Evolutionary conservation across 2,329 filamentous ascomycete species (phyloP).

Genomic region (Diplodia seriata): DNA sequence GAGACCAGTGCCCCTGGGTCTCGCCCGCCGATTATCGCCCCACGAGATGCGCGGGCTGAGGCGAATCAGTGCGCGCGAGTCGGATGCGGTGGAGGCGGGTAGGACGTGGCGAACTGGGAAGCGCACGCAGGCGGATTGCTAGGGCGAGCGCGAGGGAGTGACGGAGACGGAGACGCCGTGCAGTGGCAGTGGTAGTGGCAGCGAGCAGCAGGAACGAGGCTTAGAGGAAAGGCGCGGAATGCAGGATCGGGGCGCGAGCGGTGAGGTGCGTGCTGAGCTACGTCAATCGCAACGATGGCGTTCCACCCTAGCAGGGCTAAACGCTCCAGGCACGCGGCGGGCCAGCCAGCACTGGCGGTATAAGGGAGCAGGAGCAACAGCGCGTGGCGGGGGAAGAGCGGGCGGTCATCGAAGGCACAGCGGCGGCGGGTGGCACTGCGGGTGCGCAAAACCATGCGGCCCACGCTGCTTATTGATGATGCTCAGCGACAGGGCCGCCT

Average conservation of each 20-base stretch:
- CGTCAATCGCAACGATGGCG: slow-evolving; percentile 26
- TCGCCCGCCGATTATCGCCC: slow-evolving; percentile 25
- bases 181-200: background rate
- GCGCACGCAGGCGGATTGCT: background rate
- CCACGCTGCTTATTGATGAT: slow-evolving; percentile 29
- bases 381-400: background rate
- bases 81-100: background rate
- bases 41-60: slow-evolving; percentile 22
- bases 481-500: background rate
- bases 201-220: slow-evolving; percentile 19
- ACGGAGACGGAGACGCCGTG: slow-evolving; percentile 16
- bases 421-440: slow-evolving; percentile 20
- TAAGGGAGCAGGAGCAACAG: background rate
- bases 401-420: background rate
- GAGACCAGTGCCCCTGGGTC: slow-evolving; percentile 19
- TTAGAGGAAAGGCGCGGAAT: slow-evolving; percentile 9
- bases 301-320: slow-evolving; percentile 12
- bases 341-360: background rate
- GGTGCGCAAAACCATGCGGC: slow-evolving; percentile 2
- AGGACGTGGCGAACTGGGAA: slow-evolving; percentile 20
- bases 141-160: slow-evolving; percentile 1
- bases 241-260: slow-evolving; percentile 24
- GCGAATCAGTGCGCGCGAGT: slow-evolving; percentile 22
- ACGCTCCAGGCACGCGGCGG: slow-evolving; percentile 22
- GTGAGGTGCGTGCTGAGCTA: slow-evolving; percentile 24